A percentile compares a stretch with the other conserved stretches of the same genome.
Conservation (phyloP, 495 filamentous ascomycete species). For the Trichoderma gamsii region DNA sequence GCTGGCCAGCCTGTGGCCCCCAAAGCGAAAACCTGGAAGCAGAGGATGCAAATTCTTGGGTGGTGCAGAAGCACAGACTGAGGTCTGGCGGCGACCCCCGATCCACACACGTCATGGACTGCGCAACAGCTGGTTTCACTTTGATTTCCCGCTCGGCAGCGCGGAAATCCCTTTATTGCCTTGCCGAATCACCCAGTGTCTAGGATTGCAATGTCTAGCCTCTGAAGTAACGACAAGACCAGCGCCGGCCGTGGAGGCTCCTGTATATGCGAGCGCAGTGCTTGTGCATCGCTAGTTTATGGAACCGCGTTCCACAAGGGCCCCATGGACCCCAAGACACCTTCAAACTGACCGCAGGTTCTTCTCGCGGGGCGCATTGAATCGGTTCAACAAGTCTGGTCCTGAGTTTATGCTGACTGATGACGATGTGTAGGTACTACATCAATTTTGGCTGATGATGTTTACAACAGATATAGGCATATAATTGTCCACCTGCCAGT, state of each 20-base stretch:
- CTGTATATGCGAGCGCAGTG: too few species aligned
- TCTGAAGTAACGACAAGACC: too few species aligned
- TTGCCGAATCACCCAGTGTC: too few species aligned
- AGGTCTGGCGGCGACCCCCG: neutral
- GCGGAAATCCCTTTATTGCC: too few species aligned
- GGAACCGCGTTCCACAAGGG: neutral
- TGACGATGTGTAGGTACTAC: neutral
- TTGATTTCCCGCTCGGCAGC: neutral
- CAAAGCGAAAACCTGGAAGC: constrained; percentile 1
- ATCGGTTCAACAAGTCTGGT: neutral
- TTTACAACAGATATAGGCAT: neutral
- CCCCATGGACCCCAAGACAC: neutral
- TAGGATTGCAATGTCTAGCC: too few species aligned
- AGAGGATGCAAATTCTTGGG: neutral
- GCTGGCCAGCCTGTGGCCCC: too few species aligned
- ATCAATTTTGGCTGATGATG: neutral
- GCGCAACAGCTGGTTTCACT: neutral
- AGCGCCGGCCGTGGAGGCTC: too few species aligned
- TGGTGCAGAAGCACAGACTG: neutral
- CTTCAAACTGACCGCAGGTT: neutral
- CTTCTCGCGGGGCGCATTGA: neutral
- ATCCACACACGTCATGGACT: constrained; percentile 12
- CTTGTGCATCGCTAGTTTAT: neutral
- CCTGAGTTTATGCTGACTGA: neutral
- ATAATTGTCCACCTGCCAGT: too few species aligned